Conservation (phyloP, 2,329 filamentous ascomycete genomes). For the Claviceps sp. region DNA sequence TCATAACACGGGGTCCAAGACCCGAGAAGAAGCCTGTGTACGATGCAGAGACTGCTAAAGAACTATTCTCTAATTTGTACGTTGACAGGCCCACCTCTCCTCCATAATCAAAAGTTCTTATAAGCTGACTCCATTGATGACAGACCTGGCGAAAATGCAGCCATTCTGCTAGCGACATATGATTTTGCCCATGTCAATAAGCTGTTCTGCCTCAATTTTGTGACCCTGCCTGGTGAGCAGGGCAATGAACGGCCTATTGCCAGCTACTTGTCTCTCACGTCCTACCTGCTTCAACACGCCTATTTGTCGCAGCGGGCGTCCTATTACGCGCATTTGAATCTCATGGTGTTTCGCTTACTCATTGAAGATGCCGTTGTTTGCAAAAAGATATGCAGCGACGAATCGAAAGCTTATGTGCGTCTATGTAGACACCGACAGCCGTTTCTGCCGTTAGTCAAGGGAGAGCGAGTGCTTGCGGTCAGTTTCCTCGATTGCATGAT, state of each 20-base stretch:
- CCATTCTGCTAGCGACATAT: constrained; percentile 73
- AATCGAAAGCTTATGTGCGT: constrained; percentile 59
- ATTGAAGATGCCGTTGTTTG: constrained; percentile 74
- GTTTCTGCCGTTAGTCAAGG: constrained; percentile 60
- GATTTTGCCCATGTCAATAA: constrained; percentile 94
- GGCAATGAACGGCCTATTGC: constrained; percentile 62
- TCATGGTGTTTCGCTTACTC: constrained; percentile 74
- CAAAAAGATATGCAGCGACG: constrained; percentile 72
- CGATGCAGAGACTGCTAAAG: constrained; percentile 68
- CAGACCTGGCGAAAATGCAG: constrained; percentile 67
- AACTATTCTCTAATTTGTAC: constrained; percentile 67
- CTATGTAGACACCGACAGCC: constrained; percentile 84
- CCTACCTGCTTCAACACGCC: constrained; percentile 87
- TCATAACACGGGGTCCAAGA: constrained; percentile 55
- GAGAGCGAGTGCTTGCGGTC: constrained; percentile 60
- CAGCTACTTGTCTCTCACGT: constrained; percentile 74
- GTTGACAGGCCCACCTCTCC: constrained; percentile 18
- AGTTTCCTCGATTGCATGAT: constrained; percentile 76
- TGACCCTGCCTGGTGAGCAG: constrained; percentile 50
- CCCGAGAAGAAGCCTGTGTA: constrained; percentile 43
- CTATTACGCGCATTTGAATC: constrained; percentile 71
- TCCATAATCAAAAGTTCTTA: no score
- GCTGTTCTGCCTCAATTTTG: constrained; percentile 76
- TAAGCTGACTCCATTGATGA: not conserved
- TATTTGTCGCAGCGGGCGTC: constrained; percentile 68